Evolutionary conservation across 106 monocot species (phyloP).

Genomic region (Agapanthus africanus): DNA sequence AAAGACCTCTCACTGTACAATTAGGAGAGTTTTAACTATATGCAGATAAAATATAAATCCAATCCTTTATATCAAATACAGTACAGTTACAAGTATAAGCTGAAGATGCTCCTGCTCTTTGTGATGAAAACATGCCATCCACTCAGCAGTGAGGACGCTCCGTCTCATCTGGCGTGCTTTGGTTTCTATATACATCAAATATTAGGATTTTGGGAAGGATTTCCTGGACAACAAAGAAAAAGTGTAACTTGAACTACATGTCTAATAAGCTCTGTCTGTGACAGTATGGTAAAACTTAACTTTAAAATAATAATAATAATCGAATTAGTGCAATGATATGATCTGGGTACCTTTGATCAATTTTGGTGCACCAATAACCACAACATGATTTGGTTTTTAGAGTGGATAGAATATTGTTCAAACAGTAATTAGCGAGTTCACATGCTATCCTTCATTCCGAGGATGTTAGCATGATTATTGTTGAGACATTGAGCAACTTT

Average conservation of each 20-base stretch:
- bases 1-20: too few relatives aligned
- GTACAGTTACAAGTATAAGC: background rate
- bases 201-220: background rate
- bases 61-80: background rate
- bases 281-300: too few relatives aligned
- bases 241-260: too few relatives aligned
- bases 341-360: background rate
- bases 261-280: too few relatives aligned
- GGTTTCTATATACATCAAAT: background rate
- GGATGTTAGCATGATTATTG: too few relatives aligned
- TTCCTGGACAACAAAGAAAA: background rate
- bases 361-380: background rate
- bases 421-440: background rate
- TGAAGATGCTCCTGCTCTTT: too few relatives aligned
- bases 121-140: background rate
- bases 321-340: background rate
- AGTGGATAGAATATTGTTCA: background rate
- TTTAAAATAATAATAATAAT: too few relatives aligned
- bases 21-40: too few relatives aligned
- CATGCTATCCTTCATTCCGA: background rate
- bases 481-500: too few relatives aligned
- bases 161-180: background rate
- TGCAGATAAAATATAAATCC: background rate
- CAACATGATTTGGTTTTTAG: background rate
- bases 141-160: background rate